Conservation (phyloP, 192 early-diverging fungal species). For the Gamsiella multidivaricata region DNA sequence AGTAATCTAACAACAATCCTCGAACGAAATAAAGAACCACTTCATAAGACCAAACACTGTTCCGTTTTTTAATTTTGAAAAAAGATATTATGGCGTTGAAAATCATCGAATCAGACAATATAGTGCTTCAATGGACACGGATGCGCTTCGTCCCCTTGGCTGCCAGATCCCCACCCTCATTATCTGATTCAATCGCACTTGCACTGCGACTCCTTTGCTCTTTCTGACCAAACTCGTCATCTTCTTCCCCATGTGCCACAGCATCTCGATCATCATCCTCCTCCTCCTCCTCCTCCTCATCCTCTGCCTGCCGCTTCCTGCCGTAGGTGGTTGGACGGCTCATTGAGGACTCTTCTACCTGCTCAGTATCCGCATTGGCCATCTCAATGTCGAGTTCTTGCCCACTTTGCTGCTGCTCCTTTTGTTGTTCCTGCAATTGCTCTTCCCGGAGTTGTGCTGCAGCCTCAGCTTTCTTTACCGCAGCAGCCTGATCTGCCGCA, state of each 20-base stretch:
- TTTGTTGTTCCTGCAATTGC: slow-evolving; percentile 4
- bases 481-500: slow-evolving; percentile 19
- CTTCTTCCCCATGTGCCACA: neutral
- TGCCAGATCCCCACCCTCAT: slow-evolving; percentile 1
- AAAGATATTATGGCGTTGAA: no score
- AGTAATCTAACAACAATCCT: no score
- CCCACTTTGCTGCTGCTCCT: neutral
- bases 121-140: slow-evolving; percentile 13
- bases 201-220: neutral
- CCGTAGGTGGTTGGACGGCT: neutral
- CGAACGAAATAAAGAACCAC: neutral
- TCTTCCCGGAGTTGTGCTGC: slow-evolving; percentile 19
- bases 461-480: slow-evolving; percentile 21
- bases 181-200: neutral
- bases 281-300: slow-evolving; percentile 10
- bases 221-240: no score
- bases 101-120: no score
- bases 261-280: neutral
- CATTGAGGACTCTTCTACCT: neutral
- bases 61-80: no score
- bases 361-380: neutral
- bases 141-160: slow-evolving; percentile 39
- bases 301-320: slow-evolving; percentile 17
- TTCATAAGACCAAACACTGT: no score
- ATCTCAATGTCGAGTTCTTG: slow-evolving; percentile 1